phyloP scores from a whole-genome alignment of 768 basidiomycete species.

The Basidioascus undulatus region DNA sequence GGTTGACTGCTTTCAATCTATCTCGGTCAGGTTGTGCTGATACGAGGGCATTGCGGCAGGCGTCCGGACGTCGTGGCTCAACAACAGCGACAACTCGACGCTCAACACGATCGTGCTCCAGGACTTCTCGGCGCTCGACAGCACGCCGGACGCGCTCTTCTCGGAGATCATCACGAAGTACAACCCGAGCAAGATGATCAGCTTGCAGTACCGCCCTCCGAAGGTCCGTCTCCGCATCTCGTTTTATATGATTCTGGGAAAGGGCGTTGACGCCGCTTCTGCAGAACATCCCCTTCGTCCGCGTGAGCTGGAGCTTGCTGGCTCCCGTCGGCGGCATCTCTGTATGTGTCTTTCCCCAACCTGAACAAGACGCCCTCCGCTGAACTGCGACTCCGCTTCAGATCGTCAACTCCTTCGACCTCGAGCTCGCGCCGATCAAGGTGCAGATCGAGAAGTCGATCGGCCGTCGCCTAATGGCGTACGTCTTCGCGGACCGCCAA shows the following conservation, averaged over 20 bases:
- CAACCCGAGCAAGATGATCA: conserved; percentile 22
- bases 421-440: conserved; percentile 62
- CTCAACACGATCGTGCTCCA: conserved; percentile 49
- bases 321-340: conserved; percentile 82
- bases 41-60: no score
- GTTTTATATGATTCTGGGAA: not conserved
- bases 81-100: conserved; percentile 65
- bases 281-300: conserved; percentile 45
- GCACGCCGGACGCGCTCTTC: conserved; percentile 54
- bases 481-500: conserved; percentile 38
- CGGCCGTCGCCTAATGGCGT: conserved; percentile 61
- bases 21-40: no score
- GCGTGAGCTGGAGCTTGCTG: conserved; percentile 57
- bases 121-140: conserved; percentile 66
- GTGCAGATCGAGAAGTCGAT: conserved; percentile 66
- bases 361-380: no score
- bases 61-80: conserved; percentile 59
- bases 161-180: conserved; percentile 67
- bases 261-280: conserved; percentile 3
- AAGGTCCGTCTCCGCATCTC: conserved; percentile 34
- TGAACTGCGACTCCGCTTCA: no score
- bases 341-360: no score
- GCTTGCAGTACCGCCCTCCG: conserved; percentile 39
- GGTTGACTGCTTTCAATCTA: no score
- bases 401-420: conserved; percentile 57